Evolutionary conservation across 202 grass and related monocot species (phyloP).

Genomic region (Dendrocalamus latiflorus): DNA sequence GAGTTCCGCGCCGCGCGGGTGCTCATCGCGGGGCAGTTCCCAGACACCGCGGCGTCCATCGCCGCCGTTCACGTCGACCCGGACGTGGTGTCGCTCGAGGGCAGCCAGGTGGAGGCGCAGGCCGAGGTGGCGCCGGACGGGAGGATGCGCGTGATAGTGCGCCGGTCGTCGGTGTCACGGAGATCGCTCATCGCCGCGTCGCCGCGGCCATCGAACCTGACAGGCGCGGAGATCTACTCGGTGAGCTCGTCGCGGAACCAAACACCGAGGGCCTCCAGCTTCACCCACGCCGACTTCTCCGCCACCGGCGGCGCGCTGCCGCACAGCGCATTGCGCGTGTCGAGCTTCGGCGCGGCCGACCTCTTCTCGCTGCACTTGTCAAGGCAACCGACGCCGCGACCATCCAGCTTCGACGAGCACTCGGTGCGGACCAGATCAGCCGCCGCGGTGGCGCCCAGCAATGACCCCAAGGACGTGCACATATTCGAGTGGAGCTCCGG

Average conservation of each 20-base stretch:
- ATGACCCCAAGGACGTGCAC: conserved; percentile 54
- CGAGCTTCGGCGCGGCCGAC: conserved; percentile 59
- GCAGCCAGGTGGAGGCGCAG: conserved; percentile 42
- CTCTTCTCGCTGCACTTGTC: conserved; percentile 62
- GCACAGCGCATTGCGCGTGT: conserved; percentile 19
- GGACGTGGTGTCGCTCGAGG: conserved; percentile 55
- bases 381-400: conserved; percentile 46
- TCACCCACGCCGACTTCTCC: conserved; percentile 51
- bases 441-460: conserved; percentile 4
- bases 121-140: conserved; percentile 54
- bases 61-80: conserved; percentile 55
- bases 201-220: conserved; percentile 74
- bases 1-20: conserved; percentile 73
- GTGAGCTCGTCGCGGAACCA: conserved; percentile 68
- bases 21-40: conserved; percentile 59
- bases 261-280: conserved; percentile 48
- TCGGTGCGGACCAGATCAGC: neutral
- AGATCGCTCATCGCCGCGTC: conserved; percentile 38
- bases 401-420: conserved; percentile 59
- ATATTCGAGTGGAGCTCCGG: conserved; percentile 69
- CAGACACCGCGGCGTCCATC: conserved; percentile 46
- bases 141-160: conserved; percentile 52
- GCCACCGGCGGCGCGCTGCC: neutral
- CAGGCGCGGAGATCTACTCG: conserved; percentile 77
- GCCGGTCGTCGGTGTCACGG: conserved; percentile 44